phyloP scores from a whole-genome alignment of 2,329 filamentous ascomycete species.

The Fusarium lyarnte region DNA sequence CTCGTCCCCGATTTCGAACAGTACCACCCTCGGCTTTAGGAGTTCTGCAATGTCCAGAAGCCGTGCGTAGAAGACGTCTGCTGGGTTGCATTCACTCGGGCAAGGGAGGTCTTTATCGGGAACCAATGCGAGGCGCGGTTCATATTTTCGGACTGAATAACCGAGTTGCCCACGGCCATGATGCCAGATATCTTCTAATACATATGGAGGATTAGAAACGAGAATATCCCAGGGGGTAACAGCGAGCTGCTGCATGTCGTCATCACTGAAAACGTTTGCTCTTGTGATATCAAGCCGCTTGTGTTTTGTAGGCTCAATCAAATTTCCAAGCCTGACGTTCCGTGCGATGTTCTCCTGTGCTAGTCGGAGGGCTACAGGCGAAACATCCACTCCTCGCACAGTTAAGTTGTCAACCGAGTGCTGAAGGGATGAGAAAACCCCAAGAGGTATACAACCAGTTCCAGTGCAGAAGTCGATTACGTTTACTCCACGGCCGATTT shows the following conservation, averaged over 20 bases:
- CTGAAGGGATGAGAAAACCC: slow-evolving; percentile 72
- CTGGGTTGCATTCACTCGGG: slow-evolving; percentile 48
- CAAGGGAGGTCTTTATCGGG: slow-evolving; percentile 48
- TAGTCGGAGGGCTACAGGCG: slow-evolving; percentile 69
- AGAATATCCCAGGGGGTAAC: slow-evolving; percentile 67
- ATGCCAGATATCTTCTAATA: slow-evolving; percentile 66
- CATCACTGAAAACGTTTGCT: slow-evolving; percentile 61
- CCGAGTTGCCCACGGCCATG: slow-evolving; percentile 55
- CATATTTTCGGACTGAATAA: slow-evolving; percentile 83
- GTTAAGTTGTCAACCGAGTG: slow-evolving; percentile 53
- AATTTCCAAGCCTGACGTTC: slow-evolving; percentile 52
- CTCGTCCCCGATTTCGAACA: slow-evolving; percentile 78
- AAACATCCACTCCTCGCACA: slow-evolving; percentile 80
- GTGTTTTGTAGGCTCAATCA: slow-evolving; percentile 25
- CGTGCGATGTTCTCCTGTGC: slow-evolving; percentile 70
- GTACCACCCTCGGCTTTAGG: slow-evolving; percentile 62
- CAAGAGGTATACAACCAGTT: slow-evolving; percentile 87
- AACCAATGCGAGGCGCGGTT: slow-evolving; percentile 84
- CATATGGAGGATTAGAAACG: slow-evolving; percentile 91
- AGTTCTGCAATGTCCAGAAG: slow-evolving; percentile 65
- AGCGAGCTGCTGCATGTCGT: slow-evolving; percentile 46
- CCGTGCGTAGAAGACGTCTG: slow-evolving; percentile 73
- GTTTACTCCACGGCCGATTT: slow-evolving; percentile 53
- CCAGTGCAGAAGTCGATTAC: slow-evolving; percentile 91
- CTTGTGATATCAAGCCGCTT: slow-evolving; percentile 55